phyloP scores from a whole-genome alignment of 164 flowering plant species.

The Magnolia kwangsiensis region DNA sequence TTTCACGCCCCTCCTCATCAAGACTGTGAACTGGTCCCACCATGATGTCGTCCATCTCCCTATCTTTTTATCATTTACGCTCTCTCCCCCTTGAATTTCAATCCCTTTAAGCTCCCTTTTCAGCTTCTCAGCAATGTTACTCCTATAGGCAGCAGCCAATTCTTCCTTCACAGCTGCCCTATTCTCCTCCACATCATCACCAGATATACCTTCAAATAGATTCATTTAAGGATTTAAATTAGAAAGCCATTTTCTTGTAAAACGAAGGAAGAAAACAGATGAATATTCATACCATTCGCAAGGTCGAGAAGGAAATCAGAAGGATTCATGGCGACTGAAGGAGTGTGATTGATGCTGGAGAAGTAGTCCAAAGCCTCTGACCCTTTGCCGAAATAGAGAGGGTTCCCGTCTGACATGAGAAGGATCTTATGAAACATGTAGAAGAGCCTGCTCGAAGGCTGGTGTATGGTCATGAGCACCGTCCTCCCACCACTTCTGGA shows the following conservation, averaged over 20 bases:
- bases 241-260: neutral
- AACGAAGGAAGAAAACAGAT: neutral
- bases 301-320: slow-evolving; percentile 75
- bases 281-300: slow-evolving; percentile 60
- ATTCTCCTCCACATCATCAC: neutral
- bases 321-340: slow-evolving; percentile 66
- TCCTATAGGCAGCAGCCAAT: slow-evolving; percentile 5
- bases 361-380: slow-evolving; percentile 56
- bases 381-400: slow-evolving; percentile 69
- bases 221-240: neutral
- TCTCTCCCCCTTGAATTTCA: neutral
- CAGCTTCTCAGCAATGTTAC: neutral
- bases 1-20: slow-evolving; percentile 15
- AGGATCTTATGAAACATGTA: slow-evolving; percentile 75
- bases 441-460: slow-evolving; percentile 72
- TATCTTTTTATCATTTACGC: neutral
- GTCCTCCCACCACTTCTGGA: slow-evolving; percentile 65
- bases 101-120: neutral
- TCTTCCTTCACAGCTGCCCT: slow-evolving; percentile 4
- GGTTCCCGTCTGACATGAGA: slow-evolving; percentile 58
- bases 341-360: slow-evolving; percentile 47
- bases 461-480: slow-evolving; percentile 68
- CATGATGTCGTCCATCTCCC: slow-evolving; percentile 42
- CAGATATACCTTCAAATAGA: slow-evolving; percentile 9
- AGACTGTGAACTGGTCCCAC: slow-evolving; percentile 17